Evolutionary conservation across 306 rosid genomes (phyloP).

Genomic region (Glycyrrhiza uralensis): DNA sequence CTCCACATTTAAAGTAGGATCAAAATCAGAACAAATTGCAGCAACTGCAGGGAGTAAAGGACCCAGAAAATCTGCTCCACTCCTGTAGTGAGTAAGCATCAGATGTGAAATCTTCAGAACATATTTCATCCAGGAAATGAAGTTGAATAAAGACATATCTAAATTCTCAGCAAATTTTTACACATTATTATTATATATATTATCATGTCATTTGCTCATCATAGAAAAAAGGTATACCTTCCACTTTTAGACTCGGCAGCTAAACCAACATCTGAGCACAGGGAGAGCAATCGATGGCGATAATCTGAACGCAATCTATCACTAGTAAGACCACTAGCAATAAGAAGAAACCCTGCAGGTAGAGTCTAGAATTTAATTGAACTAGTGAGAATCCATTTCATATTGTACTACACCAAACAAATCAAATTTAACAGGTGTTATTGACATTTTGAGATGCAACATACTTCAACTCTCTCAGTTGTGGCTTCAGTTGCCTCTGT

Average conservation of each 20-base stretch:
- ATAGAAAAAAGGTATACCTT: slow-evolving; percentile 54
- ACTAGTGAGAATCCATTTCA: slow-evolving; percentile 80
- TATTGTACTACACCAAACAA: slow-evolving; percentile 35
- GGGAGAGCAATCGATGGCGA: slow-evolving; percentile 88
- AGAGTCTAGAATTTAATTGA: slow-evolving; percentile 93
- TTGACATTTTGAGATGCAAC: slow-evolving; percentile 35
- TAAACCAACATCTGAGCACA: slow-evolving; percentile 96
- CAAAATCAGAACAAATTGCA: slow-evolving; percentile 91
- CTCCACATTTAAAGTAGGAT: slow-evolving; percentile 79
- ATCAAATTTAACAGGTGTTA: slow-evolving; percentile 27
- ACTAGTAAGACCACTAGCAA: slow-evolving; percentile 77
- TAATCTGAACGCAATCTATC: slow-evolving; percentile 73
- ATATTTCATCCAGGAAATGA: slow-evolving; percentile 22
- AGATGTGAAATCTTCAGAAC: slow-evolving; percentile 35
- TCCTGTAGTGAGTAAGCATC: slow-evolving; percentile 61
- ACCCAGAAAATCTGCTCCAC: slow-evolving; percentile 97
- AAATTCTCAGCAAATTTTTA: slow-evolving; percentile 24
- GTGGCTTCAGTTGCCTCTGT: slow-evolving; percentile 89
- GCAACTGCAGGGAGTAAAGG: slow-evolving; percentile 98
- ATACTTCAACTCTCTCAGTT: slow-evolving; percentile 92
- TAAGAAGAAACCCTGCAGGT: slow-evolving; percentile 91
- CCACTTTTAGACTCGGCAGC: slow-evolving; percentile 99
- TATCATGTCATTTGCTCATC: slow-evolving; percentile 19
- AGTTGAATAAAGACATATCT: slow-evolving; percentile 7
- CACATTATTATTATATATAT: background rate